These are phyloP conservation scores for Clitopilus hobsonii DNA, from an alignment of 768 basidiomycete species.

Conservation along the genomic window DNA sequence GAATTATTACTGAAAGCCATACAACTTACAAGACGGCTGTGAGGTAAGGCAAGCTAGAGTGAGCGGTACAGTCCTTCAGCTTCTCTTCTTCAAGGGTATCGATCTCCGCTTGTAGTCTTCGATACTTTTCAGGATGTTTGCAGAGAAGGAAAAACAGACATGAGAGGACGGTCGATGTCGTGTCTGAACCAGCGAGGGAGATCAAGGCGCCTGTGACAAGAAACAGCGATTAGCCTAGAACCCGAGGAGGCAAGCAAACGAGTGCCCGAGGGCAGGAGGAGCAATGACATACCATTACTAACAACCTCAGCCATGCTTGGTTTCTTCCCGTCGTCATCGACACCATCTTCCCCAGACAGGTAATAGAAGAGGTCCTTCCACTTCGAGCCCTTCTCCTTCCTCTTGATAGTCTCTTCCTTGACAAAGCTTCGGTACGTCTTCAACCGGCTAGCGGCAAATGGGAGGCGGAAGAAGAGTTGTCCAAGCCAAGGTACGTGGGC, in stretches of 20 bases:
- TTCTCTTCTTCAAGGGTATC: constrained; percentile 22
- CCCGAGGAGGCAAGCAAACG: neutral
- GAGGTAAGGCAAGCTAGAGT: constrained; percentile 28
- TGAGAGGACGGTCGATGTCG: constrained; percentile 28
- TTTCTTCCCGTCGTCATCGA: no score
- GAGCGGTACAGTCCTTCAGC: constrained; percentile 17
- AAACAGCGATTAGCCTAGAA: constrained; percentile 21
- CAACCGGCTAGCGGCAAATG: constrained; percentile 29
- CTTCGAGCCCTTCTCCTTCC: constrained; percentile 32
- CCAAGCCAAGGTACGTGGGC: constrained; percentile 44
- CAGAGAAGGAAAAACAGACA: constrained; percentile 30
- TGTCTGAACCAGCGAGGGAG: constrained; percentile 39
- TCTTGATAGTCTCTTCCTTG: constrained; percentile 27
- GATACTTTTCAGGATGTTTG: constrained; percentile 24
- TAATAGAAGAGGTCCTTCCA: constrained; percentile 35
- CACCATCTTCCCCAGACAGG: no score
- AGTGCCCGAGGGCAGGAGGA: constrained; percentile 1
- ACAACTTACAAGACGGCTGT: constrained; percentile 30
- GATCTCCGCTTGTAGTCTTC: constrained; percentile 28
- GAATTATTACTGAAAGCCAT: neutral
- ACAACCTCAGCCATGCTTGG: no score
- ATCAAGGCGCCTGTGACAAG: constrained; percentile 32
- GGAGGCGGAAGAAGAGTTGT: constrained; percentile 30
- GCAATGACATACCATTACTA: no score
- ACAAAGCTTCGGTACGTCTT: constrained; percentile 38